phyloP scores from a whole-genome alignment of 108 stramenopile species.

The Cyclotella sp. region DNA sequence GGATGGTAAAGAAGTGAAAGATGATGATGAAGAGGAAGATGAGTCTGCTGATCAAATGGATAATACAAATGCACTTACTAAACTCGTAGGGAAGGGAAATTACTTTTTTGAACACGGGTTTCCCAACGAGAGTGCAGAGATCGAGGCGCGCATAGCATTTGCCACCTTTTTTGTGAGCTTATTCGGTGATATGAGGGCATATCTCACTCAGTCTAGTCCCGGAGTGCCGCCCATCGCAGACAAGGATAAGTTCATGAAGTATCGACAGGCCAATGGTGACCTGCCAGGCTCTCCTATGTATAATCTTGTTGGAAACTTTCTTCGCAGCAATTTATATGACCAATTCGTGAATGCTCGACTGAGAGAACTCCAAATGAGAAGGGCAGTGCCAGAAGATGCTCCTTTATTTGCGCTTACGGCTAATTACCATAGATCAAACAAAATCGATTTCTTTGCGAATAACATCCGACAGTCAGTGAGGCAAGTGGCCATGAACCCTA shows the following conservation, averaged over 20 bases:
- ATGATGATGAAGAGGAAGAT: conserved; percentile 24
- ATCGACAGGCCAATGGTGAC: conserved; percentile 37
- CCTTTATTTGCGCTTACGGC: conserved; percentile 47
- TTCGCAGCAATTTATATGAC: conserved; percentile 41
- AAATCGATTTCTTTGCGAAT: conserved; percentile 41
- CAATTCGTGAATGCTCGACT: conserved; percentile 37
- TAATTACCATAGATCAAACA: conserved; percentile 47
- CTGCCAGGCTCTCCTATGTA: conserved; percentile 51
- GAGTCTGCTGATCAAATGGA: conserved; percentile 13
- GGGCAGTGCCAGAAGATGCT: conserved; percentile 45
- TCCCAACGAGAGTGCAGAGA: conserved; percentile 49
- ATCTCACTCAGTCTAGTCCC: conserved; percentile 39
- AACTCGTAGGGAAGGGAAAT: conserved; percentile 42
- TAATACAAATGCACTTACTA: conserved; percentile 14
- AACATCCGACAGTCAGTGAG: conserved; percentile 50
- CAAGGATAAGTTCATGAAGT: conserved; percentile 49
- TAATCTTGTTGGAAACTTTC: conserved; percentile 33
- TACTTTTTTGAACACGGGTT: conserved; percentile 47
- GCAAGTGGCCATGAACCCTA: conserved; percentile 26
- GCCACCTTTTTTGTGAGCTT: conserved; percentile 51
- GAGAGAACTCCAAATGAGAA: conserved; percentile 39
- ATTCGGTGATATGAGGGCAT: conserved; percentile 51
- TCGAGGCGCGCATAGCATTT: conserved; percentile 53
- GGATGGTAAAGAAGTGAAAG: conserved; percentile 20
- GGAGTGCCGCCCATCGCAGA: conserved; percentile 46